phyloP scores from a whole-genome alignment of 306 rosid genomes.

The Dryas drummondii region DNA sequence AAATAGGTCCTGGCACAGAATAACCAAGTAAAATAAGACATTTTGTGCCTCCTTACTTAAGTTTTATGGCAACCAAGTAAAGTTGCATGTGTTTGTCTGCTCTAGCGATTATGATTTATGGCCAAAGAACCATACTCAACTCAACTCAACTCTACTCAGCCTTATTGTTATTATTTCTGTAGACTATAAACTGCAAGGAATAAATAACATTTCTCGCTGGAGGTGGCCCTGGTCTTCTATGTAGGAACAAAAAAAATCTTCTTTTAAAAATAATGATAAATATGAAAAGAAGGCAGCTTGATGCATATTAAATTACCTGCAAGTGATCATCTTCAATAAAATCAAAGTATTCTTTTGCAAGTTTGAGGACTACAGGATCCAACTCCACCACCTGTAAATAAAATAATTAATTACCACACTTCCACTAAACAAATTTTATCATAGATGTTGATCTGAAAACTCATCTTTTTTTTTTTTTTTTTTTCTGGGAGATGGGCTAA shows the following conservation, averaged over 20 bases:
- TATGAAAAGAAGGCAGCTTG: conserved; percentile 4
- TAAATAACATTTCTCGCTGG: neutral
- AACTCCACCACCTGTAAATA: conserved; percentile 79
- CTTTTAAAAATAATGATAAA: neutral
- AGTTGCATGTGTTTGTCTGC: neutral
- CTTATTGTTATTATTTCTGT: neutral
- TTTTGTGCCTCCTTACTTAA: neutral
- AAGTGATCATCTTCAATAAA: conserved; percentile 66
- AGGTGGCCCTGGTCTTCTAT: neutral
- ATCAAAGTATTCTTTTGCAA: conserved; percentile 73
- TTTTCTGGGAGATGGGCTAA: neutral
- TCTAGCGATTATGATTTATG: neutral
- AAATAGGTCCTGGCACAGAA: neutral
- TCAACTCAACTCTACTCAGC: neutral
- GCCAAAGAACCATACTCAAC: conserved; percentile 6
- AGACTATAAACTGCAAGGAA: neutral
- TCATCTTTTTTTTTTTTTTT: neutral
- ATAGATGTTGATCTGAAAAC: neutral
- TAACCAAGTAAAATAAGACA: neutral
- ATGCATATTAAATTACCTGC: conserved; percentile 50
- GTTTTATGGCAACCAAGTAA: neutral
- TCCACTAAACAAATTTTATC: neutral
- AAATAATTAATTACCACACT: conserved; percentile 10
- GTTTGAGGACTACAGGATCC: conserved; percentile 60
- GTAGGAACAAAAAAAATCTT: neutral